Conservation (phyloP, 1,139 yeast species). For the Pichia sp. region DNA sequence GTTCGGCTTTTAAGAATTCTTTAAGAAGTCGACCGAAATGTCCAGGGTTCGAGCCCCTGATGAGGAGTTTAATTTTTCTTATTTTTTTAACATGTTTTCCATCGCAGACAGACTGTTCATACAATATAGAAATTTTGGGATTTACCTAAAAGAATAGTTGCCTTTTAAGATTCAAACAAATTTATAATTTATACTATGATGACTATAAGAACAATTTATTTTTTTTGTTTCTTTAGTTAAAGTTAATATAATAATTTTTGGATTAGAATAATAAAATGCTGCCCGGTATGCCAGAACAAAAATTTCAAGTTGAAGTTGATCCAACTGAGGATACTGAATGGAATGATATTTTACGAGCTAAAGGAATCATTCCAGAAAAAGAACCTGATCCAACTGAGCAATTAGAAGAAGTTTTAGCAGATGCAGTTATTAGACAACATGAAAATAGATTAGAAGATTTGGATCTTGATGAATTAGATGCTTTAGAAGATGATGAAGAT, state of each 20-base stretch:
- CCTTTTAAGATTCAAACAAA: too few species aligned
- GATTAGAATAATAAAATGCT: conserved; percentile 3
- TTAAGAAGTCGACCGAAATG: conserved; percentile 21
- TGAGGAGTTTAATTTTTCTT: conserved; percentile 13
- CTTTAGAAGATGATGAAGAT: conserved; percentile 32
- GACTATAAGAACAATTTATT: too few species aligned
- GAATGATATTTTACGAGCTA: conserved; percentile 87
- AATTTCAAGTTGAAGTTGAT: conserved; percentile 80
- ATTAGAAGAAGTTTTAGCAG: conserved; percentile 80
- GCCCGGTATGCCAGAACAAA: conserved; percentile 26
- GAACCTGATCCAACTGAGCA: conserved; percentile 86
- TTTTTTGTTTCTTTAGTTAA: too few species aligned
- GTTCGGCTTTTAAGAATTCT: conserved; percentile 40
- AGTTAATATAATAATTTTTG: too few species aligned
- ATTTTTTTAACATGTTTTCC: not conserved
- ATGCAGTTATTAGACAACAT: conserved; percentile 70
- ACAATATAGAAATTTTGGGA: too few species aligned
- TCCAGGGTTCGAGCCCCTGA: conserved; percentile 23
- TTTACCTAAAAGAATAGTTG: too few species aligned
- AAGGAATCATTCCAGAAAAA: conserved; percentile 88
- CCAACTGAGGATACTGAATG: conserved; percentile 97
- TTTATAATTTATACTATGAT: too few species aligned
- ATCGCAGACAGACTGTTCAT: too few species aligned
- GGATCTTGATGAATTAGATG: conserved; percentile 74
- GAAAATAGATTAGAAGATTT: conserved; percentile 69